Conservation (phyloP, 306 rosid species). For the Aeschynomene evenia region DNA sequence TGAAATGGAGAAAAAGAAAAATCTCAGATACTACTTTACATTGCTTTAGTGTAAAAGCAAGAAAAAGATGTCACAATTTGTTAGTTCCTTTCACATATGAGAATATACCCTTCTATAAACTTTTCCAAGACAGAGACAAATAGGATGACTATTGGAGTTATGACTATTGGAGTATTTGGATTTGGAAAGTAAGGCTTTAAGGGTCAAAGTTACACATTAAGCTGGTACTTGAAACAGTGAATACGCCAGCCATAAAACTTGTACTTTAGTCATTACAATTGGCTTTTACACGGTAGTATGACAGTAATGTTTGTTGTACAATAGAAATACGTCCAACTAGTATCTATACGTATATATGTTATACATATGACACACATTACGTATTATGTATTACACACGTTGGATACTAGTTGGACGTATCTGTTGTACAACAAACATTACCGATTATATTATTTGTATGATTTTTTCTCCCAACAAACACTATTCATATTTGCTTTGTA, state of each 20-base stretch:
- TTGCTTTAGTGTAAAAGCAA: neutral
- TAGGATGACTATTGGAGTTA: neutral
- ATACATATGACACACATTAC: too few species aligned
- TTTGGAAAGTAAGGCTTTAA: slow-evolving; percentile 1
- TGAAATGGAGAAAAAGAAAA: neutral
- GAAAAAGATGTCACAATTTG: neutral
- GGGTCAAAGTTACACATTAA: slow-evolving; percentile 30
- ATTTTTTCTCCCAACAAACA: too few species aligned
- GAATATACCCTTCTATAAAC: neutral
- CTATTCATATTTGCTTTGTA: neutral
- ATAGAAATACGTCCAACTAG: too few species aligned
- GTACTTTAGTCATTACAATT: neutral
- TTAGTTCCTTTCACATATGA: neutral
- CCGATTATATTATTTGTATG: too few species aligned
- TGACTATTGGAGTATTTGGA: neutral
- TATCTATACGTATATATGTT: too few species aligned
- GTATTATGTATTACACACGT: too few species aligned
- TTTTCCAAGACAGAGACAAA: neutral
- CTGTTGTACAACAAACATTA: too few species aligned
- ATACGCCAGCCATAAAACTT: neutral
- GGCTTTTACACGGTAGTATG: too few species aligned
- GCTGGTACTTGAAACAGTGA: neutral
- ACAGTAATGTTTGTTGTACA: too few species aligned
- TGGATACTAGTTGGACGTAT: too few species aligned
- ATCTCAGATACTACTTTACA: neutral